phyloP scores from a whole-genome alignment of 2,329 filamentous ascomycete species.

The Fusarium sp. region DNA sequence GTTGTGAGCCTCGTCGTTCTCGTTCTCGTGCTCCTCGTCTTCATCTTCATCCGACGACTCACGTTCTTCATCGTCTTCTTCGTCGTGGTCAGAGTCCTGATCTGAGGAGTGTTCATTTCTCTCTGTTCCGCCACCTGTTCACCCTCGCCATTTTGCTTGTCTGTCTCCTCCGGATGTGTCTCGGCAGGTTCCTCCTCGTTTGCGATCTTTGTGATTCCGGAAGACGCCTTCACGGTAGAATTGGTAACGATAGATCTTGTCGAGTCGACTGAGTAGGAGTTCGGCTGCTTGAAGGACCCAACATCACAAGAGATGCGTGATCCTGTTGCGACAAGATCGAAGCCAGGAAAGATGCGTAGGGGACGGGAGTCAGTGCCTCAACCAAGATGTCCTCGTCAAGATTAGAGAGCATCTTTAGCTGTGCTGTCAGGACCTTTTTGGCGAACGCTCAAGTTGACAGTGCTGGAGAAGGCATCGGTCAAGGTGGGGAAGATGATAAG shows the following conservation, averaged over 20 bases:
- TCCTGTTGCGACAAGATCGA: constrained; percentile 97
- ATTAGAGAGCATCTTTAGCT: constrained; percentile 97
- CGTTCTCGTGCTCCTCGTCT: constrained; percentile 62
- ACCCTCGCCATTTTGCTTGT: constrained; percentile 40
- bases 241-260: constrained; percentile 92
- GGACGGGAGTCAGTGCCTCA: constrained; percentile 86
- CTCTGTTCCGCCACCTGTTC: constrained; percentile 45
- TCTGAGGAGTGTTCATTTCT: constrained; percentile 47
- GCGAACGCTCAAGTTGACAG: constrained; percentile 92
- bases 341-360: constrained; percentile 95
- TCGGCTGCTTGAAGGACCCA: constrained; percentile 90
- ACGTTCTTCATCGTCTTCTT: constrained; percentile 50
- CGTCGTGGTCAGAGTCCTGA: constrained; percentile 46
- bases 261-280: constrained; percentile 84
- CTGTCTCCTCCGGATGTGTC: constrained; percentile 23
- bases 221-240: constrained; percentile 98
- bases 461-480: constrained; percentile 97
- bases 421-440: constrained; percentile 97
- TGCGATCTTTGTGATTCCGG: constrained; percentile 87
- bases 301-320: constrained; percentile 86
- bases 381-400: constrained; percentile 86
- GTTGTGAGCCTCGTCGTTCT: constrained; percentile 64
- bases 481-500: constrained; percentile 93
- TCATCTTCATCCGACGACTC: constrained; percentile 58
- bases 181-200: constrained; percentile 55